These are phyloP conservation scores for Fraxinus cuspidata DNA, from an alignment of 257 asterid species.

Conservation along the genomic window DNA sequence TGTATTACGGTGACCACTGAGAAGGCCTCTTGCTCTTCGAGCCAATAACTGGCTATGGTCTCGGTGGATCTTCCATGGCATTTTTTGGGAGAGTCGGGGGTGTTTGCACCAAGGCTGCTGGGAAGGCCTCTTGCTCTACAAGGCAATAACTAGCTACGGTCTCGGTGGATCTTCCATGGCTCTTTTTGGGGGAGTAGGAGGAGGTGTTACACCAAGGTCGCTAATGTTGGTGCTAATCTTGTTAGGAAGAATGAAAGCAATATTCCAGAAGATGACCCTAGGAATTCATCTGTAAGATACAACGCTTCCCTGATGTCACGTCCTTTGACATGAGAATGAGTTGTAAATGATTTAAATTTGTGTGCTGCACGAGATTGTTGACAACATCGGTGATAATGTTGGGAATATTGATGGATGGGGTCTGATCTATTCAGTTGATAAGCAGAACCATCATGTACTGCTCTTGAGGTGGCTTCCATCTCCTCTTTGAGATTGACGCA, in stretches of 20 bases:
- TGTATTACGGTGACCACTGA: slow-evolving; percentile 86
- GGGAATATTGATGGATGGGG: no score
- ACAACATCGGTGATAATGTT: slow-evolving; percentile 16
- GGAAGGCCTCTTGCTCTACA: slow-evolving; percentile 51
- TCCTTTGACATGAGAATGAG: no score
- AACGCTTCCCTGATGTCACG: no score
- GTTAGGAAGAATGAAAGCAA: no score
- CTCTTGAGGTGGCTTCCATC: no score
- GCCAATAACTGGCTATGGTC: slow-evolving; percentile 88
- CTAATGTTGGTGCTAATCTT: no score
- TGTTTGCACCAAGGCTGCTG: slow-evolving; percentile 68
- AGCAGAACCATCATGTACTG: no score
- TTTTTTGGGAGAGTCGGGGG: slow-evolving; percentile 94
- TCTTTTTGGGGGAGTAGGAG: slow-evolving; percentile 93
- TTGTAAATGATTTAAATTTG: background rate
- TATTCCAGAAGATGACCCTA: no score
- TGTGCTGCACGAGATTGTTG: slow-evolving; percentile 22
- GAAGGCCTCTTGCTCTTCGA: slow-evolving; percentile 69
- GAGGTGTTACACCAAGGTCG: slow-evolving; percentile 23
- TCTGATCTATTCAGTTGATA: no score
- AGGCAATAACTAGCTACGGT: slow-evolving; percentile 86
- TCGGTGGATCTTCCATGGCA: slow-evolving; percentile 96
- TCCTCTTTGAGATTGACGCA: no score
- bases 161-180: slow-evolving; percentile 98
- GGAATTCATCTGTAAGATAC: no score